Evolutionary conservation across 164 flowering plant species (phyloP), one percentile per base, ranked within the genome.

Genomic region (Kingdonia uniflora): DNA sequence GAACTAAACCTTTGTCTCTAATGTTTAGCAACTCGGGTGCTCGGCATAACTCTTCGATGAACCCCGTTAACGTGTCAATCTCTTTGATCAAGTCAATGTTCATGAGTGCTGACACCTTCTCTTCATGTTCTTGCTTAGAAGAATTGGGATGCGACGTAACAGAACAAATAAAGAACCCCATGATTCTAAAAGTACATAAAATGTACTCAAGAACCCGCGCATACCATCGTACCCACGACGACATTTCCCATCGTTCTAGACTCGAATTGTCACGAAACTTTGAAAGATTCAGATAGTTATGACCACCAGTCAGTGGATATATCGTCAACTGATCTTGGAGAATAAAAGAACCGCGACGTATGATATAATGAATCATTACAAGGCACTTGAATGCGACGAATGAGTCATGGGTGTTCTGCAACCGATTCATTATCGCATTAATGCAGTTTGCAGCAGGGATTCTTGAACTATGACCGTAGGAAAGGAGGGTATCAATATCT

Each of bases 331-430:
- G 96, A 58, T 84, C 87, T 35, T 68, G 78, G 23, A 82, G 76
- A 25, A 79, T 72, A 65, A 76, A 79, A 25, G 85, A 58, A n/a
- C 85, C 87, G 0, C 58, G 70, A 6, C 51, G 37, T 74, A 83
- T 61, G 59, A 79, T 60, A 56, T 45, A 46, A 59, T 84, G 90
- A 52, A 84, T 29, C 16, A 56, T 37, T 53, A 73, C 51, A 15
- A 87, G 80, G 61, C 82, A 84, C 50, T 87, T 87, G 41, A 84
- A 70, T 14, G 92, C 82, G 6, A 87, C 87, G 19, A 56, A 19
- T 2, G 80, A 72, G 57, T 68, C 65, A 13, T 60, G 58, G 35
- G 92, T 80, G 51, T 54, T 47, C 51, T 74, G 81, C 15, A 87
- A 80, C 25, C 96, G 87, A 72, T 63, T 71, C 79, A 80, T 74